Evolutionary conservation across 306 rosid genomes (phyloP), one percentile per base, ranked within the genome.

Genomic region (Styphnolobium japonicum): DNA sequence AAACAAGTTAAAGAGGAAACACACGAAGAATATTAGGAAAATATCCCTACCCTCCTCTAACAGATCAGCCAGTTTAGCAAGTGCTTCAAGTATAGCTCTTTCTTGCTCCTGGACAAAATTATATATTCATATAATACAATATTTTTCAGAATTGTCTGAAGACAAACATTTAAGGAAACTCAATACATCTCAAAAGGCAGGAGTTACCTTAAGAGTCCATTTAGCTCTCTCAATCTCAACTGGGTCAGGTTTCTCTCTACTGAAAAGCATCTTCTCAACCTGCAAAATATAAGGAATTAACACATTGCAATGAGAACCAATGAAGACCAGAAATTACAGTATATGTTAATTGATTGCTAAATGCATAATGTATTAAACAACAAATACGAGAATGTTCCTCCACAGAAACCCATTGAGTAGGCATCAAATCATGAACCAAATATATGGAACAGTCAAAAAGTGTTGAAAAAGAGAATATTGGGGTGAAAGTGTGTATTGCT

Each of bases 81-180:
- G 84, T 70, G 89, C 89, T 79, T 75, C 86, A 63, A 76, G 43
- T 55, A 86, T 2, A 37, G 82, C 82, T 52, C 45, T 75, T 79
- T 82, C 89, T 75, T 86, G 86, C 53, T 86, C 84, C 86, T 86
- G 51, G 21, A 63, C 36, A 71, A 78, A 68, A 82, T 61, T 61
- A 75, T 14, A 55, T 39, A 63, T 71, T 27, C 49, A 48, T 57
- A 69, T 69, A 40, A 75, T 56, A 85, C 36, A 49, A 42, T 10
- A 19, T 31, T 67, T 15, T 45, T 74, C 7, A 70, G 72, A 69
- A 69, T 63, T 74, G 42, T 49, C 6, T 23, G 23, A 23, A 56
- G 75, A 67, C 39, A 67, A 7, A 66, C 9, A 71, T 39, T 39
- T 37, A 67, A 64, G 69, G 23, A 53, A 25, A 74, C 55, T 60